Evolutionary conservation across 495 filamentous ascomycete genomes (phyloP), one percentile per base, ranked within the genome.

Genomic region (Penicillium lagena): DNA sequence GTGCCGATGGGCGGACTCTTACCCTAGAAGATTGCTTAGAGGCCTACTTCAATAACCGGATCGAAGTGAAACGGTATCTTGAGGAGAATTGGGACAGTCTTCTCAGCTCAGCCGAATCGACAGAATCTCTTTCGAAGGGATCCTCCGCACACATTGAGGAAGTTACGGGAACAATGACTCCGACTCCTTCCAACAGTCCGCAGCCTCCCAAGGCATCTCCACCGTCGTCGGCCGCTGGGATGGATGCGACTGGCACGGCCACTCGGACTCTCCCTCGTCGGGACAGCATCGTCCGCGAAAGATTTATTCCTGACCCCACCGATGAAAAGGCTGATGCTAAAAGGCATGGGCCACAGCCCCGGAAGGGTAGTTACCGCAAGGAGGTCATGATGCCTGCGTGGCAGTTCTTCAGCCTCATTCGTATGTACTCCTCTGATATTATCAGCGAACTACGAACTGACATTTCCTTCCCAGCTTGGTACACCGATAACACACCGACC

Each of bases 341-440:
- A 52, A 38, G 56, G 42, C 35, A 46, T 29, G 15, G 47, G 14
- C 31, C 51, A 22, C 49, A 54, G 12, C 40, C 45, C 28, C 64
- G 74, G 15, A 71, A 62, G 43, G 70, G 73, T 31, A 73, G 70
- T 22, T 66, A 86, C 29, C 73, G 85, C 31, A 93, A 86, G 59
- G 89, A 93, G 56, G 85, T 96, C 11, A 80, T 91, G 59, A 95
- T 98, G 75, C 93, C 91, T 10, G 93, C 93, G 10, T 98, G 91
- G 91, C 93, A 96, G 55, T 96, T 98, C 56, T 96, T 96, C 63
- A 86, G 82, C 56, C 66, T 95, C 33, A 90, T 94, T 45, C 89
- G 86, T 87, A 66, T 50, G 82, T 49, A 22, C 32, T 29, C 14
- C 6, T 35, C 10, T 13, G n/a, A 27, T 43, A 15, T 14, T 13